Evolutionary conservation across 129 eudicot genomes (phyloP).

Genomic region (Centella asiatica): DNA sequence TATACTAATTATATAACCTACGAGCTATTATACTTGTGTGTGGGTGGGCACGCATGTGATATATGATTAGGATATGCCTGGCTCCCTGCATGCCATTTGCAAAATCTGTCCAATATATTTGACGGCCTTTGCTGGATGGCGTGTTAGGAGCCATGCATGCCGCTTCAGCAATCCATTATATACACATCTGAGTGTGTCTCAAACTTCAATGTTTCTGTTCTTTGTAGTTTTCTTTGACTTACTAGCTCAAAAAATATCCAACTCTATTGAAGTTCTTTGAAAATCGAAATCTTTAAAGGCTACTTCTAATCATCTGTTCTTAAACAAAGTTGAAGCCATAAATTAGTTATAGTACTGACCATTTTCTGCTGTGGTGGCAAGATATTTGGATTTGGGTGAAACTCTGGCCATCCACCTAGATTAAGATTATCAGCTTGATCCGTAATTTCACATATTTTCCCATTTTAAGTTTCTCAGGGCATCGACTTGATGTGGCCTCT

Average conservation of each 20-base stretch:
- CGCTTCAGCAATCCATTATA: not conserved
- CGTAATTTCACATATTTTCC: no score
- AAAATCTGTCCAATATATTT: conserved; percentile 1
- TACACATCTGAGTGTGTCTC: not conserved
- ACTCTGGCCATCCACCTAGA: no score
- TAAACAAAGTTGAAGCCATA: no score
- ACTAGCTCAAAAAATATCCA: not conserved
- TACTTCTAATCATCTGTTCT: no score
- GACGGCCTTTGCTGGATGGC: conserved; percentile 16
- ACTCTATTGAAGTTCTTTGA: no score
- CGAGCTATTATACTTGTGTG: not conserved
- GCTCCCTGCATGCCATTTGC: conserved; percentile 20
- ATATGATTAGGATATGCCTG: not conserved
- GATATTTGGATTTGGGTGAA: no score
- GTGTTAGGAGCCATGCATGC: conserved; percentile 23
- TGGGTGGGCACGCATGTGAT: not conserved
- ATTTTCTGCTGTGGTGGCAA: no score
- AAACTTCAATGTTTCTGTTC: not conserved
- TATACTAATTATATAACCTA: not conserved
- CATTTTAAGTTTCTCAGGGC: no score
- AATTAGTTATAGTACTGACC: no score
- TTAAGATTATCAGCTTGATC: no score
- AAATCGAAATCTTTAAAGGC: no score
- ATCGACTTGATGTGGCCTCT: no score
- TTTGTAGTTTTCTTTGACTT: not conserved